Evolutionary conservation across 177 flowering plant genomes (phyloP).

Genomic region (Vitis hybrid): DNA sequence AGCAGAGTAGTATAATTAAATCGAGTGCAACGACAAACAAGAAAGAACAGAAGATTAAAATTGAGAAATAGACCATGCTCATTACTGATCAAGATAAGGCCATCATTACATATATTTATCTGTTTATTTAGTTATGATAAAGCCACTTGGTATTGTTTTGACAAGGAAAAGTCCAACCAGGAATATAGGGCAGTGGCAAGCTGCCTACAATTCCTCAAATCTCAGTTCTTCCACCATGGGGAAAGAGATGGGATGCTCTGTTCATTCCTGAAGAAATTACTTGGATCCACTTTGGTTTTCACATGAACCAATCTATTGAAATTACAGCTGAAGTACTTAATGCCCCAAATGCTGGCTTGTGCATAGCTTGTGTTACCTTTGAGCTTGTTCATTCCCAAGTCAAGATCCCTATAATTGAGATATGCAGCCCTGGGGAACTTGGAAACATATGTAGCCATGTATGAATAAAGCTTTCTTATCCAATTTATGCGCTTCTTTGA

Average conservation of each 20-base stretch:
- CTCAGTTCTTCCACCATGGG: no score
- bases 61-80: no score
- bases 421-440: constrained; percentile 19
- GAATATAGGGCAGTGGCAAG: no score
- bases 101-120: no score
- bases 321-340: constrained; percentile 18
- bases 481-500: constrained; percentile 19
- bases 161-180: no score
- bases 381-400: constrained; percentile 14
- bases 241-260: constrained; percentile 31
- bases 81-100: no score
- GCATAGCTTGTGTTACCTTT: background rate
- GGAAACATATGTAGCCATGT: constrained; percentile 23
- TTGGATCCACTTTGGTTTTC: constrained; percentile 20
- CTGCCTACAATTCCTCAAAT: no score
- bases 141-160: no score
- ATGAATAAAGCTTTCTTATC: constrained; percentile 26
- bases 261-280: constrained; percentile 20
- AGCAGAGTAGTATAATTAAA: no score
- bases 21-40: no score
- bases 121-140: no score
- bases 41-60: no score
- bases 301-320: constrained; percentile 15
- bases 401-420: constrained; percentile 32
- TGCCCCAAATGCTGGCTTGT: constrained; percentile 12